Conservation (phyloP, 2,329 filamentous ascomycete genomes). For the Neofusicoccum ribis region DNA sequence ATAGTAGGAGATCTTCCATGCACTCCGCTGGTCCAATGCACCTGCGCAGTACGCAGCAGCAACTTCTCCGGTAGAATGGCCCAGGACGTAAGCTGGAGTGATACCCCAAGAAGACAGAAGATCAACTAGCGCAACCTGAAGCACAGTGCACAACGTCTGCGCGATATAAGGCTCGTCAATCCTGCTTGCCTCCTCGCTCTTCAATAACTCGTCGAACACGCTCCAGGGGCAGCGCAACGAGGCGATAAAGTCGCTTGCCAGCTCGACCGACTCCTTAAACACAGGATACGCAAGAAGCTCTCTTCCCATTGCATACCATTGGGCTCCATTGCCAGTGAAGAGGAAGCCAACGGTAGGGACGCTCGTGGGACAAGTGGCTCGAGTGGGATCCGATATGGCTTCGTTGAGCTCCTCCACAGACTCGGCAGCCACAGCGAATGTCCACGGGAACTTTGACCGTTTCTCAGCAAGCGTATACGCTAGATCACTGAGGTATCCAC, state of each 20-base stretch:
- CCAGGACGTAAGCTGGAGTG: conserved; percentile 27
- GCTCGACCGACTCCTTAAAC: conserved; percentile 9
- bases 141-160: conserved; percentile 28
- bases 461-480: conserved; percentile 14
- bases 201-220: conserved; percentile 23
- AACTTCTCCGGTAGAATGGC: conserved; percentile 22
- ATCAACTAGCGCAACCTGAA: conserved; percentile 32
- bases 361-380: conserved; percentile 24
- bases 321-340: conserved; percentile 42
- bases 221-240: conserved; percentile 29
- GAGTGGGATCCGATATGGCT: neutral
- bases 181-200: conserved; percentile 23
- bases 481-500: conserved; percentile 1
- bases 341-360: conserved; percentile 30
- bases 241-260: conserved; percentile 12
- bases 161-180: conserved; percentile 27
- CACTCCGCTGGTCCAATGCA: conserved; percentile 15
- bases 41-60: conserved; percentile 22
- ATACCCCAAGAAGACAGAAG: conserved; percentile 31
- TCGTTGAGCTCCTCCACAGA: neutral
- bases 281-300: conserved; percentile 21
- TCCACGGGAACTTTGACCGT: neutral
- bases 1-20: conserved; percentile 22
- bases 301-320: conserved; percentile 25
- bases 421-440: neutral